phyloP scores from a whole-genome alignment of 345 rosid species.

The Syzygium aromaticum region DNA sequence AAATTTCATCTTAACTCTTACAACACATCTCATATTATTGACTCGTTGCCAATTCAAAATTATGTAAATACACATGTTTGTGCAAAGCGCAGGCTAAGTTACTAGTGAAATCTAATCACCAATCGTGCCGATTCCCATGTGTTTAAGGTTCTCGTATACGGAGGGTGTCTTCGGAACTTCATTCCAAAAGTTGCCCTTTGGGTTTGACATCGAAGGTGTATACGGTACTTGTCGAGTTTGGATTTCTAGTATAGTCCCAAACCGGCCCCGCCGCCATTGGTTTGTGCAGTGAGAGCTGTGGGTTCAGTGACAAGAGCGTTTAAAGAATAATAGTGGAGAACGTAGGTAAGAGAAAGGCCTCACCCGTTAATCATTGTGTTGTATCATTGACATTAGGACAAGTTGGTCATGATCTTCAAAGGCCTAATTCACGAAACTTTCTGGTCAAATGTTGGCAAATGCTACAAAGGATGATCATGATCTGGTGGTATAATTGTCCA shows the following conservation, averaged over 20 bases:
- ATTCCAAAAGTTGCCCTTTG: background rate
- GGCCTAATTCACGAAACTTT: background rate
- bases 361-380: background rate
- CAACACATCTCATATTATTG: background rate
- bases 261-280: background rate
- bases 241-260: background rate
- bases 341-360: background rate
- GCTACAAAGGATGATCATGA: background rate
- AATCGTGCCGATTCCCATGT: background rate
- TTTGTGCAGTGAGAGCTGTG: accelerated
- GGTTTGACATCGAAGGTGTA: background rate
- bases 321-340: background rate
- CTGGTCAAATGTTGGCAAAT: background rate
- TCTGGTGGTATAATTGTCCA: background rate
- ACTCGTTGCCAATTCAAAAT: background rate
- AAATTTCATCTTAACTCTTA: background rate
- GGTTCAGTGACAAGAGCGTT: background rate
- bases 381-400: background rate
- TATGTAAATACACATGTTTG: background rate
- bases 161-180: background rate
- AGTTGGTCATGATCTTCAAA: background rate
- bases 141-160: background rate
- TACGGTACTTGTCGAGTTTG: accelerated
- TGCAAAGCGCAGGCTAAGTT: accelerated
- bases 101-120: background rate